Evolutionary conservation across 2,329 filamentous ascomycete genomes (phyloP), one percentile per base, ranked within the genome.

Genomic region (Arachnopeziza araneosa): DNA sequence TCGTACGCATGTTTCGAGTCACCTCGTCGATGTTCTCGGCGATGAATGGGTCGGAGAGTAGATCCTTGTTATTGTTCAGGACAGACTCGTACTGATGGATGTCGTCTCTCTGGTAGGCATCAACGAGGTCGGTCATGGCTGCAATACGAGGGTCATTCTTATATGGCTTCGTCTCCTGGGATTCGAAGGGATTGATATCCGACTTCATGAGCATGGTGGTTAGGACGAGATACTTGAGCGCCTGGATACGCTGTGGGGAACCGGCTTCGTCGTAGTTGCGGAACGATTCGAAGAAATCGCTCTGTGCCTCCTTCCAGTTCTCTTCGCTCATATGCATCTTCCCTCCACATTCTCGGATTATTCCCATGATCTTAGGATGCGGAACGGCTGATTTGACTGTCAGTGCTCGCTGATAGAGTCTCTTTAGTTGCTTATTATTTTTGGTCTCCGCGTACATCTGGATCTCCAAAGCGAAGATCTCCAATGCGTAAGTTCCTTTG

Each of bases 251-350:
- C 75, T 98, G 93, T 70, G 97, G 83, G 24, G 93, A 97, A 52
- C 95, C 95, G 50, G 95, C 95, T 79, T 99, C 95, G 73, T 99
- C 95, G 77, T 98, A 99, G 78, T 97, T 98, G 60, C 93, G 90
- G 80, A 99, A 99, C 0, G 93, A 96, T 75, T 99, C 95, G 75
- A 97, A 97, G 76, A 99, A 99, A 78, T 98, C 95, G 69, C 87
- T 93, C 76, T 98, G 93, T 0, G 95, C 95, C 71, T 93, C 91
- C 74, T 95, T 91, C 95, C 95, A 99, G 74, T 98, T 98, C 78
- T 98, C 95, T 80, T 99, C 95, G 74, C 90, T 95, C 95, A 99
- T 98, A 78, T 98, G 93, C 95, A 99, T 99, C 80, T 99, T 99
- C 69, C 95, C 95, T 70, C 95, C 95, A 73, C 95, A 99, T 78